These are phyloP conservation scores for Glaciozyma martinii DNA, from an alignment of 768 basidiomycete genomes.

Conservation along the genomic window DNA sequence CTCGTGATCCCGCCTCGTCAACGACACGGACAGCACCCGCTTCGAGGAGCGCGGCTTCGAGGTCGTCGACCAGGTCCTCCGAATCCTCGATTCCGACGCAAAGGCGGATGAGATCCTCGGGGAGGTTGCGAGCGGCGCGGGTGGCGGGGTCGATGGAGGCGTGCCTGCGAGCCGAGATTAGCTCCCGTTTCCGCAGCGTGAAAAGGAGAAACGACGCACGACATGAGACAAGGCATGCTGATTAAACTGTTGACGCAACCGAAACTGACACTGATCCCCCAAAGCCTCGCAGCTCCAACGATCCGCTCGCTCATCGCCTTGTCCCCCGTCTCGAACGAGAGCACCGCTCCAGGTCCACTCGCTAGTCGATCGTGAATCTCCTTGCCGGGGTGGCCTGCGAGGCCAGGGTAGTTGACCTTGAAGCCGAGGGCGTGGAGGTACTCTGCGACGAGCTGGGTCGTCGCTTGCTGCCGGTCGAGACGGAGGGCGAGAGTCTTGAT, in stretches of 20 bases:
- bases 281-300: constrained; percentile 82
- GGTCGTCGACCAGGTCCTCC: constrained; percentile 83
- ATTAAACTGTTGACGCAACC: constrained; percentile 97
- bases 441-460: constrained; percentile 70
- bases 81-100: constrained; percentile 98
- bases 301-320: constrained; percentile 82
- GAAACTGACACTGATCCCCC: constrained; percentile 97
- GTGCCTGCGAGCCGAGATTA: constrained; percentile 52
- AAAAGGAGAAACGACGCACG: constrained; percentile 53
- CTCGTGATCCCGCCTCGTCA: constrained; percentile 31
- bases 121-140: constrained; percentile 91
- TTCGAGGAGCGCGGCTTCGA: constrained; percentile 82
- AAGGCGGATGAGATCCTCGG: constrained; percentile 95
- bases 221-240: constrained; percentile 99
- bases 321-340: constrained; percentile 89
- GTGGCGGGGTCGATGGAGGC: constrained; percentile 92
- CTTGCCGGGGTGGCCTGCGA: constrained; percentile 67
- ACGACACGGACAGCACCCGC: constrained; percentile 66
- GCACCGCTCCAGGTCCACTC: constrained; percentile 80
- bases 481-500: constrained; percentile 92
- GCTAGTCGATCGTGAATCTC: constrained; percentile 88
- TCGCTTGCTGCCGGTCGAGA: constrained; percentile 86
- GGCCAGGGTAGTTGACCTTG: constrained; percentile 82
- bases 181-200: not conserved
- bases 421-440: constrained; percentile 82